Base-by-base conservation (phyloP, 768 basidiomycete species). In the Xerocomus potaroensis region DNA sequence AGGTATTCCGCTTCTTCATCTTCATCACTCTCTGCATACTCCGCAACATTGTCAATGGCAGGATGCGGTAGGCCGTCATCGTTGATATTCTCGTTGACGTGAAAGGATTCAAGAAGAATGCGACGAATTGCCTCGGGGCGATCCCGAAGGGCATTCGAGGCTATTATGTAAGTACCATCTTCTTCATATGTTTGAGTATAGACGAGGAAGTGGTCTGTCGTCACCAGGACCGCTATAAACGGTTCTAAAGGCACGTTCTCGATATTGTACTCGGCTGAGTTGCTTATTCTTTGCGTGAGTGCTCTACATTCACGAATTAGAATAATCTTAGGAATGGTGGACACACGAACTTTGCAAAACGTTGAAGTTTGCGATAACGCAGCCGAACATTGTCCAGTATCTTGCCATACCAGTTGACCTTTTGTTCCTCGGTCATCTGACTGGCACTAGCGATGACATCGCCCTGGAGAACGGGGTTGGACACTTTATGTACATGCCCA, bases 151-250 rank as follows among this genome's bases (percentile, higher is more conserved):
- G 79, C 77, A 4, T 73, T 77, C 14, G 90, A 83, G 8, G 90
- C 95, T 45, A 99, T 74, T 50, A 98, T 81, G 62, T 97, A 99
- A 10, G 85, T 81, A 5, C 91, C 92, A n/a, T 95, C 85, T 56
- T 86, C 83, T 65, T 95, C 92, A 63, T 87, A 86, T 8, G 70
- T 67, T 50, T 84, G 80, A 2, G 95, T 96, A 66, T 96, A 95
- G 36, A 99, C 89, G 47, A 99, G 81, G 68, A 93, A 86, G 64
- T 98, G 94, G 53, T 89, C 91, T 7, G 91, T 84, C 26, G 84
- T 80, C 18, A 88, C 81, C 8, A 99, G 75, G 10, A 77, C 74
- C 19, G 81, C 72, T 44, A 98, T 87, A 65, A 95, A 87, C n/a
- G 75, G 73, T 42, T 87, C 86, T 48, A 94, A 70, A 34, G 84